Evolutionary conservation across 2,329 filamentous ascomycete genomes (phyloP), one percentile per base, ranked within the genome.

Genomic region (Aspergillus nomiae): DNA sequence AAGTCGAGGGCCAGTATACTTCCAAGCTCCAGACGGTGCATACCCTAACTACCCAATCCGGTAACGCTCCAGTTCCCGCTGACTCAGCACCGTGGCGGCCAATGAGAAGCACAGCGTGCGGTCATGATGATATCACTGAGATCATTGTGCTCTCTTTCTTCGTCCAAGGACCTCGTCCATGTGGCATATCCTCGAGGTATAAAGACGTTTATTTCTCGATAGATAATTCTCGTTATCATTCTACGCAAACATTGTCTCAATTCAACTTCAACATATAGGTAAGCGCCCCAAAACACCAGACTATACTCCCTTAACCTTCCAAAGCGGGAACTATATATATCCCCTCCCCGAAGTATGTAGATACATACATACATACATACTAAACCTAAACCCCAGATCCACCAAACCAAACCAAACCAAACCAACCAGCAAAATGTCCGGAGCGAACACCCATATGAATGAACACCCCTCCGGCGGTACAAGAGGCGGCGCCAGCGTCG

Each of bases 401-500:
- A 53, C 21, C 6, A 34, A 53, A 34, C 16, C 19, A 21, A 19
- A 34, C 16, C 19, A 21, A 19, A 32, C 9, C 51, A 21, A 51
- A 28, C 5, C 26, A 10, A 34, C 6, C 10, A 16, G 26, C 51
- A 53, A 41, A 24, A 61, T 61, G 59, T 41, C 59, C 2, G 45
- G 36, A 24, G 43, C 58, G 34, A 55, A 57, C 30, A 41, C 59
- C 43, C 56, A 38, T 19, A 6, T 34, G 46, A 72, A 67, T 58
- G 66, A 64, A 26, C 65, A 53, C 28, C 48, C 48, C n/a, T 53
- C 61, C 10, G 57, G 54, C 12, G 38, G 67, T n/a, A 69, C 68
- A 26, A 36, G 59, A 9, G 73, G 73, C 30, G 74, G 72, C 53
- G 66, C 67, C 36, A 69, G 72, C 62, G 46, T 67, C 24, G 28